phyloP scores from a whole-genome alignment of 2,329 filamentous ascomycete species.

The Penicillium psychrosexuale region DNA sequence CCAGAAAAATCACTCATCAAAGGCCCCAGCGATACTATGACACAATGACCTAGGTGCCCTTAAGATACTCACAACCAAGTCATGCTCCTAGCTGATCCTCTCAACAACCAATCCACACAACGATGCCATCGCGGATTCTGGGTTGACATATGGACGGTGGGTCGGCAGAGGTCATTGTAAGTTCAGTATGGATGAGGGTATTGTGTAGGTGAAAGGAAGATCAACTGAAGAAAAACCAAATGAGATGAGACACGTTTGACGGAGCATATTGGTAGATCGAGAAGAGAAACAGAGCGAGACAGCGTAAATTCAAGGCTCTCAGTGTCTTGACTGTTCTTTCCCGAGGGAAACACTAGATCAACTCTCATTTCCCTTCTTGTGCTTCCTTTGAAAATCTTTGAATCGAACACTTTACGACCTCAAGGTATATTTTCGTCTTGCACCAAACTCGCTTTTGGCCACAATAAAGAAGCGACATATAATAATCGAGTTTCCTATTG shows the following conservation, averaged over 20 bases:
- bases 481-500: too few relatives aligned
- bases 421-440: background rate
- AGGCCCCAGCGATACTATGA: slow-evolving; percentile 71
- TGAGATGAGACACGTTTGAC: background rate
- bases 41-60: slow-evolving; percentile 80
- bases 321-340: background rate
- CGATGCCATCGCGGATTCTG: background rate
- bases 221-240: background rate
- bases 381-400: background rate
- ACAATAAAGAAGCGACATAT: background rate
- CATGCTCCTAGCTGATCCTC: slow-evolving; percentile 72
- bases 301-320: background rate
- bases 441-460: background rate
- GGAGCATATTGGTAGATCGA: background rate
- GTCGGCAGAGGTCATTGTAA: background rate
- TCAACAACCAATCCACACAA: slow-evolving; percentile 61
- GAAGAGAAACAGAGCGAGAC: background rate
- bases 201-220: background rate
- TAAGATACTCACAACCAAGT: slow-evolving; percentile 58
- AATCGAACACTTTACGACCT: background rate
- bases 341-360: background rate
- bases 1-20: slow-evolving; percentile 68
- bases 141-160: too few relatives aligned
- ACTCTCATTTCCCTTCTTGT: background rate
- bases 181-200: background rate